Conservation (phyloP, 2,329 filamentous ascomycete species). For the Trichoderma citrinoviride region DNA sequence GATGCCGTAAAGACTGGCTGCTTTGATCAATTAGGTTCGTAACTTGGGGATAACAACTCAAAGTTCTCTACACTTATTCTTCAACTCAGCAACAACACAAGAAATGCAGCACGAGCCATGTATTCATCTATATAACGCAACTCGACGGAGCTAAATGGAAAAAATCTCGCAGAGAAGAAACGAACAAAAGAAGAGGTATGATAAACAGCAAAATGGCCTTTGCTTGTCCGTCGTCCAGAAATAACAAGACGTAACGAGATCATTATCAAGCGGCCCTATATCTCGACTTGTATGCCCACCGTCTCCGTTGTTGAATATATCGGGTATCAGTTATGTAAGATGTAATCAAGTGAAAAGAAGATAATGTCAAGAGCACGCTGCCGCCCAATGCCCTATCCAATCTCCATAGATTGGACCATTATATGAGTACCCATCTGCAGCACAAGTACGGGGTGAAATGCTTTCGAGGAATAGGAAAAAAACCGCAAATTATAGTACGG, state of each 20-base stretch:
- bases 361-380: slow-evolving; percentile 4
- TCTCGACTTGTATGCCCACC: not conserved
- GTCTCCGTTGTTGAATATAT: not conserved
- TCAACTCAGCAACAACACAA: not conserved
- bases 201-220: not conserved
- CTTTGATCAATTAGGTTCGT: no score
- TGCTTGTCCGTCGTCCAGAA: no score
- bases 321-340: slow-evolving; percentile 13
- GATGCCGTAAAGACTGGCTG: no score
- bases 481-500: not conserved
- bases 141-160: not conserved
- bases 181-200: not conserved
- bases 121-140: slow-evolving; percentile 9
- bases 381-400: not conserved
- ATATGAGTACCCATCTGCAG: not conserved
- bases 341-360: not conserved
- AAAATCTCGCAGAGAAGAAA: not conserved
- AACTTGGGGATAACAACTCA: no score
- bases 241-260: not conserved
- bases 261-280: not conserved
- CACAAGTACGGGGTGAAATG: not conserved
- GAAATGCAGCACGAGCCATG: not conserved
- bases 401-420: not conserved
- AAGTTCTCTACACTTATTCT: not conserved
- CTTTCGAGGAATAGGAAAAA: not conserved